Conservation (phyloP, 2,329 filamentous ascomycete species). For the Arachnopeziza araneosa region DNA sequence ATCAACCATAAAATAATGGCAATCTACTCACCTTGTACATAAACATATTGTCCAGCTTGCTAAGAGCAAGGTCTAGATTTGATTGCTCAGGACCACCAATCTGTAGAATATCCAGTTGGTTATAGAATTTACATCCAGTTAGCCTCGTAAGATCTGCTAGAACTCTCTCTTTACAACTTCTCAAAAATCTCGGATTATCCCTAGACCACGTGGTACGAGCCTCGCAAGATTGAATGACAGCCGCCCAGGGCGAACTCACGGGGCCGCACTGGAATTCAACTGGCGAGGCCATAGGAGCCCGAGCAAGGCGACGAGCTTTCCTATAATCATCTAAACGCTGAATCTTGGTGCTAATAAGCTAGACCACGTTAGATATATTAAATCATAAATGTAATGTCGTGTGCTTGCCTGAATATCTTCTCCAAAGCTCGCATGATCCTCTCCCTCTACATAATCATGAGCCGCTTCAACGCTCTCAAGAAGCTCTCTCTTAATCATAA, state of each 20-base stretch:
- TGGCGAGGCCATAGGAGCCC: not conserved
- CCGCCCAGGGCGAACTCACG: not conserved
- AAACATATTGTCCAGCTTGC: too few species aligned
- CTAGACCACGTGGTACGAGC: too few species aligned
- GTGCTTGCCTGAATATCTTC: constrained; percentile 7
- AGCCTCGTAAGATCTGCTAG: too few species aligned
- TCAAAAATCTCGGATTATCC: too few species aligned
- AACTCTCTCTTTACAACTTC: too few species aligned
- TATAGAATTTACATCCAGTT: too few species aligned
- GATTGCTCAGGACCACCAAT: too few species aligned
- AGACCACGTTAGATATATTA: not conserved
- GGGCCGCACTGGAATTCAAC: not conserved
- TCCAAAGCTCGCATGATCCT: constrained; percentile 7
- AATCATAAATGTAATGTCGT: not conserved
- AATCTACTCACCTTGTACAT: not conserved
- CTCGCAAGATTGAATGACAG: not conserved
- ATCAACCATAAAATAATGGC: not conserved
- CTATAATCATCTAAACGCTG: not conserved
- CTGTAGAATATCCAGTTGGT: too few species aligned
- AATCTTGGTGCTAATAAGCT: constrained; percentile 3
- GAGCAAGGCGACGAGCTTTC: not conserved
- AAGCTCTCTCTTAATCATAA: constrained; percentile 1
- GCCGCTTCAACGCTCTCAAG: constrained; percentile 8
- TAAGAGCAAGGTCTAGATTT: too few species aligned
- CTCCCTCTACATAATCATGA: not conserved